These are phyloP conservation scores for Backusella morwellensis DNA, from an alignment of 192 early-diverging fungal species.

Conservation along the genomic window DNA sequence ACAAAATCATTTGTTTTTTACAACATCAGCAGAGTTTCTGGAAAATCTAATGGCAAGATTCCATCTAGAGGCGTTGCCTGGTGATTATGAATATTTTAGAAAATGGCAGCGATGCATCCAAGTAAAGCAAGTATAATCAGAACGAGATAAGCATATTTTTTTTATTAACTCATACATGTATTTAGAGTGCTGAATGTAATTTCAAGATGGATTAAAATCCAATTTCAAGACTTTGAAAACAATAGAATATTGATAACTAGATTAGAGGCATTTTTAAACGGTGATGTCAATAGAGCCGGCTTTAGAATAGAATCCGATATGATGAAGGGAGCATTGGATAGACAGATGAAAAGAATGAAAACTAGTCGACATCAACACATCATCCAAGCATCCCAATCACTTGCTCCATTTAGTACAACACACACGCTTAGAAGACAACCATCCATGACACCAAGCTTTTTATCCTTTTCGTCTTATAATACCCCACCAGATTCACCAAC, in stretches of 20 bases:
- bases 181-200: conserved; percentile 56
- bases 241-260: conserved; percentile 38
- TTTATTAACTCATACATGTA: neutral
- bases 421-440: neutral
- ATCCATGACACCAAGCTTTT: conserved; percentile 18
- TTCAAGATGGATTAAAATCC: conserved; percentile 60
- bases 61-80: conserved; percentile 44
- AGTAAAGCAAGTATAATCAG: conserved; percentile 45
- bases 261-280: conserved; percentile 49
- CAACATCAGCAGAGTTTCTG: conserved; percentile 51
- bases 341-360: neutral
- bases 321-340: conserved; percentile 26
- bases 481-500: conserved; percentile 18
- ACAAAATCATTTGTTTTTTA: conserved; percentile 60
- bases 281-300: conserved; percentile 42
- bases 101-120: conserved; percentile 52
- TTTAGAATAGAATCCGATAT: conserved; percentile 45
- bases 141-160: neutral
- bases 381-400: conserved; percentile 4
- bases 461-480: conserved; percentile 15
- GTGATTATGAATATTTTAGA: conserved; percentile 45
- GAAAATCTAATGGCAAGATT: conserved; percentile 59
- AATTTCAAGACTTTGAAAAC: conserved; percentile 57
- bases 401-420: neutral
- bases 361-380: conserved; percentile 2